These are phyloP conservation scores for Dioscorea cayenensis DNA, from an alignment of 116 monocot genomes.

Conservation along the genomic window DNA sequence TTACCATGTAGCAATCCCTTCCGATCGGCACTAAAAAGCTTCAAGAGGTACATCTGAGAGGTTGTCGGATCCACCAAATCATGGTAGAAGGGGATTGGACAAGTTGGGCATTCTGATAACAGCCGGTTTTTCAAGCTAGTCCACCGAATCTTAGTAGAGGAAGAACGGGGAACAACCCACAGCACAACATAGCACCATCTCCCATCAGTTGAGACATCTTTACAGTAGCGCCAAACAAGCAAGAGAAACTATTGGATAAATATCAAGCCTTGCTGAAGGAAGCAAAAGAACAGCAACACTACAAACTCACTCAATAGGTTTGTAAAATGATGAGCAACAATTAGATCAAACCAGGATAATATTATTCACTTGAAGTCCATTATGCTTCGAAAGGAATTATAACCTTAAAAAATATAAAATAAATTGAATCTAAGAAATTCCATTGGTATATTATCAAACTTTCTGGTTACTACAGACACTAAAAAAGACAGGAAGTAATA, in stretches of 20 bases:
- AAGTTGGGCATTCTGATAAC: constrained; percentile 53
- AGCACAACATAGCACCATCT: constrained; percentile 85
- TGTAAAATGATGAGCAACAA: too few relatives aligned
- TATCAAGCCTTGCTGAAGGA: background rate
- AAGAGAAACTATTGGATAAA: background rate
- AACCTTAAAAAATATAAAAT: too few relatives aligned
- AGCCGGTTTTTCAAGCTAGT: constrained; percentile 60
- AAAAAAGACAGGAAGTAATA: too few relatives aligned
- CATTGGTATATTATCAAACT: too few relatives aligned
- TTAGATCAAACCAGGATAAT: too few relatives aligned
- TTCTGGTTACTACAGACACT: too few relatives aligned
- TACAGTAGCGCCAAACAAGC: background rate
- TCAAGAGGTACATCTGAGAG: constrained; percentile 67
- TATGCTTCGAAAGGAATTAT: too few relatives aligned
- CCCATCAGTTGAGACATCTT: constrained; percentile 90
- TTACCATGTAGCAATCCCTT: constrained; percentile 91
- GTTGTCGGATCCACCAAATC: constrained; percentile 27
- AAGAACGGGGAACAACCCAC: constrained; percentile 69
- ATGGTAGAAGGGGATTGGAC: constrained; percentile 21
- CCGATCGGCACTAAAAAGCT: constrained; percentile 65
- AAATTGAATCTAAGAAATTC: too few relatives aligned
- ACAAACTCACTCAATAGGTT: too few relatives aligned
- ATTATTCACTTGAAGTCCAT: too few relatives aligned
- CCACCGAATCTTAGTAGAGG: constrained; percentile 57
- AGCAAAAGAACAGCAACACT: background rate